Conservation (phyloP, 306 rosid species). For the Vigna radiata region DNA sequence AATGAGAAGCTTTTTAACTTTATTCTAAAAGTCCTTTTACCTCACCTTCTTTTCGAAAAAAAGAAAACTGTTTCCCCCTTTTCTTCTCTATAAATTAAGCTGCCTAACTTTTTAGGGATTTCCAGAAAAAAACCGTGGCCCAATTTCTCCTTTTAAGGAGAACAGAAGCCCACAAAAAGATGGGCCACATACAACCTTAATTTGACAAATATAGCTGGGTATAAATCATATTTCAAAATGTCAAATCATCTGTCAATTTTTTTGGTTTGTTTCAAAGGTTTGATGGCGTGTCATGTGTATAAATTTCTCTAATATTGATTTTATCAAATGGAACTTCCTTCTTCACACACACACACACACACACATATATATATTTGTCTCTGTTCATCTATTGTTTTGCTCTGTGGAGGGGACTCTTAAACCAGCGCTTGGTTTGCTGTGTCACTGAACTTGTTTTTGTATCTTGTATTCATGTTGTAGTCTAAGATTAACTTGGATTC, state of each 20-base stretch:
- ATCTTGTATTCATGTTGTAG: slow-evolving; percentile 12
- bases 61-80: neutral
- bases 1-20: neutral
- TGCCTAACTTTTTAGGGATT: neutral
- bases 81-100: neutral
- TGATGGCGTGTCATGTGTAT: slow-evolving; percentile 19
- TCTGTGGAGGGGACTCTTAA: slow-evolving; percentile 3
- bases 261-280: slow-evolving; percentile 37
- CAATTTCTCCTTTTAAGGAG: slow-evolving; percentile 1
- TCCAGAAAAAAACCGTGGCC: neutral
- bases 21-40: neutral
- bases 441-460: slow-evolving; percentile 21
- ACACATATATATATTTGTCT: neutral
- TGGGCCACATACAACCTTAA: neutral
- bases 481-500: slow-evolving; percentile 29
- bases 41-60: neutral
- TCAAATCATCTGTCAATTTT: slow-evolving; percentile 19
- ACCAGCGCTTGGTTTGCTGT: slow-evolving; percentile 4
- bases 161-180: neutral
- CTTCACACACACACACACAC: too few species aligned
- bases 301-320: neutral
- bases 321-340: slow-evolving; percentile 27
- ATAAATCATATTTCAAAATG: slow-evolving; percentile 18
- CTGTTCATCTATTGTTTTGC: slow-evolving; percentile 29
- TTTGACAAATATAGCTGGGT: slow-evolving; percentile 34